Base-by-base conservation (phyloP, 2,329 filamentous ascomycete genomes). In the Stachybotrys elegans region DNA sequence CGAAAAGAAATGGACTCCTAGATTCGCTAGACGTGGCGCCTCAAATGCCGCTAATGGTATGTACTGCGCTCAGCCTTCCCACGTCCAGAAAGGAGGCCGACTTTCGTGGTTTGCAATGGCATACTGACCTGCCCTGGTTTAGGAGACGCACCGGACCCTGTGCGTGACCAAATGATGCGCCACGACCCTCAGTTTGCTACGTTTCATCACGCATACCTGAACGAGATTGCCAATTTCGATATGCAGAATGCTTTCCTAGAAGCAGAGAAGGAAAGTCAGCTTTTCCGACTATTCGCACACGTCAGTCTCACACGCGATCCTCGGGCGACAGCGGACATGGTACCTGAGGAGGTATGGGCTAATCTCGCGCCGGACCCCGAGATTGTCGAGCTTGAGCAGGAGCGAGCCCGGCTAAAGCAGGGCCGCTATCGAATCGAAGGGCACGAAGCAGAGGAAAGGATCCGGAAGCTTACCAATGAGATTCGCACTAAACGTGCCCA, bases 121-220 rank as follows among this genome's bases (percentile, higher is more conserved):
- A 35, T 35, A 19, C 32, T 35, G 16, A 35, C 32, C 12, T 35
- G 32, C 16, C 9, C 9, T 17, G 9, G 9, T 35, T 8, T 35
- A 57, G 54, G 54, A 29, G 50, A 59, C 4, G 48, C 55, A 21
- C 45, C 49, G 4, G 52, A 62, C 50, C 45, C 48, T 17, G 46
- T 63, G 19, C 48, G 48, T 25, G 48, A 63, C 48, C 43, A 63
- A 44, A 57, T 62, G 22, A 58, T 63, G 46, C 54, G 49, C 19
- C 45, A 62, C 44, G 43, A 61, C 35, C 57, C 56, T 42, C 43
- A 45, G 25, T 63, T 50, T 37, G 41, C 39, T 2, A 63, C 51
- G 4, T 62, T 63, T 22, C 48, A 57, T 19, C 50, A 43, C 37
- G 47, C 45, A 7, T 62, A 62, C 43, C 50, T 62, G 5, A 61